These are phyloP conservation scores for Rubia balearica DNA, from an alignment of 305 asterid genomes.

Conservation along the genomic window DNA sequence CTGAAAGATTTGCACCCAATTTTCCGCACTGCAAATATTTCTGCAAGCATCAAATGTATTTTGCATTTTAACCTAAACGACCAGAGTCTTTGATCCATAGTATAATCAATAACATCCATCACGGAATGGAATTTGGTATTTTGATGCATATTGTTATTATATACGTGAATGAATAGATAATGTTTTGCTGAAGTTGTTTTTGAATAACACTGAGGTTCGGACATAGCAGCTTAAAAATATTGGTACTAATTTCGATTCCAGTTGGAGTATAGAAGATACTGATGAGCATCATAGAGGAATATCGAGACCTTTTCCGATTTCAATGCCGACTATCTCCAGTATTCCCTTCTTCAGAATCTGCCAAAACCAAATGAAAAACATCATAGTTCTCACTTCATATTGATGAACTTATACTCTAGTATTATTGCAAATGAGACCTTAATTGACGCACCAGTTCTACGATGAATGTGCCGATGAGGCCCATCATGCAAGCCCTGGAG, in stretches of 20 bases:
- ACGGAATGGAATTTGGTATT: background rate
- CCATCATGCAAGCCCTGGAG: constrained; percentile 91
- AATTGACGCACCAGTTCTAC: constrained; percentile 50
- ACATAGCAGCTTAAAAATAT: background rate
- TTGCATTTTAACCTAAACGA: background rate
- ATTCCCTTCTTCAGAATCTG: constrained; percentile 78
- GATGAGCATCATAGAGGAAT: constrained; percentile 52
- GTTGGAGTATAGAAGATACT: background rate
- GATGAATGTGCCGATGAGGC: constrained; percentile 64
- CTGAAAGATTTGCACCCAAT: no score
- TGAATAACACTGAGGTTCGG: background rate
- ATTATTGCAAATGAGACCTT: background rate
- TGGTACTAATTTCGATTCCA: background rate
- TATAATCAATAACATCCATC: background rate
- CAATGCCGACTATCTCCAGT: constrained; percentile 74
- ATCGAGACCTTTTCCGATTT: constrained; percentile 85
- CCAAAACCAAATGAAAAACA: background rate
- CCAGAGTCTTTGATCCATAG: background rate
- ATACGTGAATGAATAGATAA: no score
- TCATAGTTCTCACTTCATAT: background rate
- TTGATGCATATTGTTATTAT: no score
- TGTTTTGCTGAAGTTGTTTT: no score
- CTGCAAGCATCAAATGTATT: background rate
- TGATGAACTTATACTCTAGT: background rate
- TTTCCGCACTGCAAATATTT: no score